These are phyloP conservation scores for Ceratocystis destructans DNA, from an alignment of 2,329 filamentous ascomycete species.

Conservation along the genomic window DNA sequence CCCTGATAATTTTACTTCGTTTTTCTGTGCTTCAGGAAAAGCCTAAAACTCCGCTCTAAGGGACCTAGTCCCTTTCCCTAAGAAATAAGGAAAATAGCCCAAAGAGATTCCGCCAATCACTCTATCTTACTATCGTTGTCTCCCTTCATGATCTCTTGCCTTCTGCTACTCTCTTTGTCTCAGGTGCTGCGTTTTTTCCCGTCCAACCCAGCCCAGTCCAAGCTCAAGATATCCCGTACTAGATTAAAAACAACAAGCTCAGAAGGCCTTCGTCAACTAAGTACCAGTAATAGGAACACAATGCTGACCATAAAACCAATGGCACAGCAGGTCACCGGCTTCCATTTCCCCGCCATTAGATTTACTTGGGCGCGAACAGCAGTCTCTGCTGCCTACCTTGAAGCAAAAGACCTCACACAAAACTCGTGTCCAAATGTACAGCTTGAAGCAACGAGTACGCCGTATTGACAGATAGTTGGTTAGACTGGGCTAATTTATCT, in stretches of 20 bases:
- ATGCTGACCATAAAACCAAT: too few species aligned
- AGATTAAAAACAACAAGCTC: not conserved
- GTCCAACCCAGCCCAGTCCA: not conserved
- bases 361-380: too few species aligned
- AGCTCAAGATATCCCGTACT: not conserved
- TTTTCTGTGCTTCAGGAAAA: not conserved
- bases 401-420: too few species aligned
- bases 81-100: too few species aligned
- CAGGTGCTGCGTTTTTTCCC: not conserved
- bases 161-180: slow-evolving; percentile 1
- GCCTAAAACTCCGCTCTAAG: not conserved
- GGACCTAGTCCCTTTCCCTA: not conserved
- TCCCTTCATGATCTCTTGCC: too few species aligned
- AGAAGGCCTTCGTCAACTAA: too few species aligned
- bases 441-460: not conserved
- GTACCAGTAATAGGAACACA: too few species aligned
- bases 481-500: not conserved
- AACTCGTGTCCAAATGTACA: not conserved
- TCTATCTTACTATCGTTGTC: too few species aligned
- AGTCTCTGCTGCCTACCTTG: too few species aligned
- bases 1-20: not conserved
- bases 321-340: too few species aligned
- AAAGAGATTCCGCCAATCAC: too few species aligned
- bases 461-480: not conserved
- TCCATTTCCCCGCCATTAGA: too few species aligned